Evolutionary conservation across 2,329 filamentous ascomycete genomes (phyloP).

Genomic region (Trichoderma aggressivum): DNA sequence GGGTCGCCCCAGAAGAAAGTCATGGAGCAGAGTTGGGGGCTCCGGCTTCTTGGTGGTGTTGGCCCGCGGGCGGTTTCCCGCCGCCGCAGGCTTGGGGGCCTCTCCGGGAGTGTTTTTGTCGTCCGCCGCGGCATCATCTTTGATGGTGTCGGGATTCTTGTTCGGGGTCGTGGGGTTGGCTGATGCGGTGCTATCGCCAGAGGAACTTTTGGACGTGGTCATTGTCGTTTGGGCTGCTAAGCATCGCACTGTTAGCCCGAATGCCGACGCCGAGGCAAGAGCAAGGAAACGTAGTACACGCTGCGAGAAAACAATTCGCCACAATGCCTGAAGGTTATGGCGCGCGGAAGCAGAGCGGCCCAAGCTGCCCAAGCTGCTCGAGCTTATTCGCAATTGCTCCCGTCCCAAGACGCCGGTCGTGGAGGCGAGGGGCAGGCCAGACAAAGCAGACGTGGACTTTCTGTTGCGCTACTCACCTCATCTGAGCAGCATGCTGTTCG

Average conservation of each 20-base stretch:
- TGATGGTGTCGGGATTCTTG: neutral
- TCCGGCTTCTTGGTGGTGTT: constrained; percentile 38
- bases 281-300: neutral
- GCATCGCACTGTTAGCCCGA: neutral
- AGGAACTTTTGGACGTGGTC: constrained; percentile 21
- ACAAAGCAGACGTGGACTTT: neutral
- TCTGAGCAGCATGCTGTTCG: constrained; percentile 21
- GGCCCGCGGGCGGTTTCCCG: constrained; percentile 32
- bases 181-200: constrained; percentile 23
- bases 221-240: constrained; percentile 22
- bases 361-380: constrained; percentile 12
- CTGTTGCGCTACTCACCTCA: constrained; percentile 17
- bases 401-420: neutral
- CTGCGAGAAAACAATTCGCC: neutral
- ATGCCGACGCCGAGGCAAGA: neutral
- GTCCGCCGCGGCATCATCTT: constrained; percentile 15
- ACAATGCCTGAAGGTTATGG: neutral
- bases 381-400: neutral
- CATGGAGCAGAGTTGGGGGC: constrained; percentile 48
- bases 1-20: constrained; percentile 57
- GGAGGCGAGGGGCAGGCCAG: neutral
- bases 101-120: constrained; percentile 19
- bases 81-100: constrained; percentile 41
- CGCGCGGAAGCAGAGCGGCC: constrained; percentile 1
- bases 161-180: constrained; percentile 18